Base-by-base conservation (phyloP, 306 rosid genomes). In the Lupinus albus region DNA sequence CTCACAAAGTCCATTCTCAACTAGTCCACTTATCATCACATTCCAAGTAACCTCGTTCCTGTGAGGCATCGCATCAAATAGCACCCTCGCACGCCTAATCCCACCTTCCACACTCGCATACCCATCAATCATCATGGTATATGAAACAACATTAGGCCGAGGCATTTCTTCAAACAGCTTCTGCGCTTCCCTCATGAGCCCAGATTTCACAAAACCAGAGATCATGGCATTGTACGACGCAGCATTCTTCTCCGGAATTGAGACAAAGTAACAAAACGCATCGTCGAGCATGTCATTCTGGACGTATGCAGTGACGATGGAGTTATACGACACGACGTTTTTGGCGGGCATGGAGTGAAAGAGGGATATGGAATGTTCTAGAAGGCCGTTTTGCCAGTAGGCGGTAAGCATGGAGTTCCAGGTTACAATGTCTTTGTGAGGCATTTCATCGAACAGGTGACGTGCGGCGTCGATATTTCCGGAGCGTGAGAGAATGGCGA, bases 361-460 rank as follows among this genome's bases (percentile, higher is more conserved):
- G 54, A 85, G 59, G 1, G 67, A 7, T 70, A 4, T 66, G 51
- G 86, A 74, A 2, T 66, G 84, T 41, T 71, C 38, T 1, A 80
- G 64, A 33, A 48, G 12, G 13, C 91, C 87, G 33, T 76, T 75
- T 14, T 66, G 76, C 83, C 83, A 85, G 56, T 82, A 82, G 11
- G 79, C 86, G 28, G 84, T 68, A 44, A 83, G 59, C 71, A 87
- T 65, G 16, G 85, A 44, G 65, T 87, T 85, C 88, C 86, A 85
- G 0, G 84, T 72, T 39, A 88, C 77, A 4, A 82, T 54, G 54
- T 83, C 85, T 16, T 71, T 79, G 1, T 15, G 47, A 4, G 84
- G 76, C 80, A 54, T 83, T 77, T 73, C 42, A 44, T 79, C 91
- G 49, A 88, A 85, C 85, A 83, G 2, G 20, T 79, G 58, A 71